Percentiles rank a stretch among this genome's conserved stretches.
Evolutionary conservation across 2,329 filamentous ascomycete species (phyloP).

Genomic region (Rhynchosporium graminicola): DNA sequence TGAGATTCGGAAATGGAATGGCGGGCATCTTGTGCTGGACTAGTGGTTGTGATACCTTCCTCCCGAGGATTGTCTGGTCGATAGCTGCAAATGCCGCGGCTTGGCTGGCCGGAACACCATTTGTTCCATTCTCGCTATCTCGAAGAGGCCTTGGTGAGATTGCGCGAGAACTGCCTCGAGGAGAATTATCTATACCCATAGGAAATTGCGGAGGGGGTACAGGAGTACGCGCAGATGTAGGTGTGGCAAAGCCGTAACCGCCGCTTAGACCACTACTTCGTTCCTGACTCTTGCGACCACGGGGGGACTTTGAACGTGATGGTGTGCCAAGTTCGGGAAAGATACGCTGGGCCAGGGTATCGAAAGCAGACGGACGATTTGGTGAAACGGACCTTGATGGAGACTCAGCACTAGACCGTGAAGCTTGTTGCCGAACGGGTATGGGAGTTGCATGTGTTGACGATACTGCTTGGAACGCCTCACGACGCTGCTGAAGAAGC

Average conservation of each 20-base stretch:
- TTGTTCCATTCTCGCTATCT: constrained; percentile 19
- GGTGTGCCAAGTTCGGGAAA: constrained; percentile 51
- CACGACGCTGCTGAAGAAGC: constrained; percentile 64
- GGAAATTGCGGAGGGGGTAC: constrained; percentile 34
- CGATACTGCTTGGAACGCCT: constrained; percentile 62
- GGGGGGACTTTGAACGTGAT: constrained; percentile 38
- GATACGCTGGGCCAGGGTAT: constrained; percentile 63
- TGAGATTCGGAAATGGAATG: constrained; percentile 48
- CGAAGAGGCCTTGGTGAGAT: constrained; percentile 35
- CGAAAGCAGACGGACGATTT: constrained; percentile 55
- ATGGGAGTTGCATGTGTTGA: constrained; percentile 40
- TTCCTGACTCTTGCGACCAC: constrained; percentile 36
- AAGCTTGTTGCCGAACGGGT: constrained; percentile 30
- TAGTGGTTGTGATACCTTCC: constrained; percentile 53
- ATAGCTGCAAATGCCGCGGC: constrained; percentile 62
- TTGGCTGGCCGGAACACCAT: constrained; percentile 46
- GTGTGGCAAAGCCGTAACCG: constrained; percentile 33
- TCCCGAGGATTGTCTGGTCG: constrained; percentile 61
- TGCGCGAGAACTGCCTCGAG: constrained; percentile 32
- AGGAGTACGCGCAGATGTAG: constrained; percentile 27
- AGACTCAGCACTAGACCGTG: constrained; percentile 48
- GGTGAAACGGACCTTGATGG: constrained; percentile 52
- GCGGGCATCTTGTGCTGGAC: constrained; percentile 43
- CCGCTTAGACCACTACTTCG: constrained; percentile 29
- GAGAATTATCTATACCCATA: constrained; percentile 30